Evolutionary conservation across 148 eudicot species (phyloP).

Genomic region (Selenicereus undatus): DNA sequence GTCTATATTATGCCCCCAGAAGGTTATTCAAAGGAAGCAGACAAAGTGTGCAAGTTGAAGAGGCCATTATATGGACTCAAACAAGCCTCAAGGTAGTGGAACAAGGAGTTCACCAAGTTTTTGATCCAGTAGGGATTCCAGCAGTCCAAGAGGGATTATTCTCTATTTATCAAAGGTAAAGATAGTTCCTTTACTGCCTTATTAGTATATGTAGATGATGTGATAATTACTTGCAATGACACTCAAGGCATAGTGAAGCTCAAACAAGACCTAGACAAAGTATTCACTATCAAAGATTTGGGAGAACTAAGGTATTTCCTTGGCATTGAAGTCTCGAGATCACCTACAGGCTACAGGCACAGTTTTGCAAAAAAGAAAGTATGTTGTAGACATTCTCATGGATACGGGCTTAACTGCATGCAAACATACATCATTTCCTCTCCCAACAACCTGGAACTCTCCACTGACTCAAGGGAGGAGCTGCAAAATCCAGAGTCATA

Average conservation of each 20-base stretch:
- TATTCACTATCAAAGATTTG: not conserved
- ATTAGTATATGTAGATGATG: not conserved
- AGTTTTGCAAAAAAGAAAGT: not conserved
- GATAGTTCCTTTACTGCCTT: not conserved
- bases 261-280: not conserved
- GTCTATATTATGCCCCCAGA: not conserved
- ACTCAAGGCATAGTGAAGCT: not conserved
- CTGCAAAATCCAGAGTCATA: not conserved
- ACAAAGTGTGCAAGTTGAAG: not conserved
- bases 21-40: not conserved
- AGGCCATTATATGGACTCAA: not conserved
- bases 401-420: no score
- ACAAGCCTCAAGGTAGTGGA: not conserved
- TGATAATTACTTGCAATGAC: not conserved
- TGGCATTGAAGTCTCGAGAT: not conserved
- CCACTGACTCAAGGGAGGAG: not conserved
- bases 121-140: not conserved
- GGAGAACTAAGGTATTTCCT: not conserved
- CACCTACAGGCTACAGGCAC: not conserved
- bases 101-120: not conserved
- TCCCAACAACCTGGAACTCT: not conserved
- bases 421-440: not conserved
- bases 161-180: not conserved
- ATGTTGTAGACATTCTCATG: not conserved
- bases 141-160: not conserved